Percentiles rank a stretch among this genome's conserved stretches.
Evolutionary conservation across 352 stramenopile genomes (phyloP).

Genomic region (Pythium phragmitis): DNA sequence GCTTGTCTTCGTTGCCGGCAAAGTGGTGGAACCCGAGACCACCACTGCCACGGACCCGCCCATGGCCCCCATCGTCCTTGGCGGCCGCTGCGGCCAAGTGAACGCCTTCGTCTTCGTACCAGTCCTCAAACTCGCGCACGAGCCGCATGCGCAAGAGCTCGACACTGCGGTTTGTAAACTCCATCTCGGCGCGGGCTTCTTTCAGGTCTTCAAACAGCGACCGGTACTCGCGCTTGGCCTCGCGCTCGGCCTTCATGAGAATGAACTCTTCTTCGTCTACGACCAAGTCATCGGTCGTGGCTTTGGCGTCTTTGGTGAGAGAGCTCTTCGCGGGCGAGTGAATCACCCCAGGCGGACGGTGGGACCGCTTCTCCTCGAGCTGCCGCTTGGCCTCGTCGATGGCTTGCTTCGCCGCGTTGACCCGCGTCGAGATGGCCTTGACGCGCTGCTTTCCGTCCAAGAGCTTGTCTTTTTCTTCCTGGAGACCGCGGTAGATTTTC

Average conservation of each 20-base stretch:
- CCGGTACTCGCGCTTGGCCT: slow-evolving; percentile 85
- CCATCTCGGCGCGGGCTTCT: slow-evolving; percentile 68
- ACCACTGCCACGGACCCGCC: slow-evolving; percentile 14
- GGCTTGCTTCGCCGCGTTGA: slow-evolving; percentile 79
- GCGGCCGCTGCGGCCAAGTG: slow-evolving; percentile 22
- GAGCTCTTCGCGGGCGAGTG: neutral
- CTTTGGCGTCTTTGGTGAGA: slow-evolving; percentile 13
- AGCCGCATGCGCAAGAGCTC: slow-evolving; percentile 77
- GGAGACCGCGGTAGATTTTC: slow-evolving; percentile 55
- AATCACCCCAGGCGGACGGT: slow-evolving; percentile 17
- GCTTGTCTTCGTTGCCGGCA: slow-evolving; percentile 58
- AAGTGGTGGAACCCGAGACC: slow-evolving; percentile 20
- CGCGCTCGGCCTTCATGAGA: slow-evolving; percentile 78
- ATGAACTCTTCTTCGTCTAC: slow-evolving; percentile 93
- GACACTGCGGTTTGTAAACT: slow-evolving; percentile 61
- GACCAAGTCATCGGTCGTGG: slow-evolving; percentile 39
- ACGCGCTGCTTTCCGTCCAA: slow-evolving; percentile 71
- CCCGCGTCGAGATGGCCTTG: slow-evolving; percentile 60
- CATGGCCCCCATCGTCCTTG: slow-evolving; percentile 29
- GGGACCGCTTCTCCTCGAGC: slow-evolving; percentile 64
- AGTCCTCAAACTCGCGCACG: slow-evolving; percentile 83
- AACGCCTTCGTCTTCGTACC: slow-evolving; percentile 62
- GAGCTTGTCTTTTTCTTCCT: slow-evolving; percentile 75
- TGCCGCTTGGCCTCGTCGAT: slow-evolving; percentile 68
- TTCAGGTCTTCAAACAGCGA: slow-evolving; percentile 85